Evolutionary conservation across 805 yeast genomes (phyloP), one percentile per base, ranked within the genome.

Genomic region (Suhomyces tanzawaensis): DNA sequence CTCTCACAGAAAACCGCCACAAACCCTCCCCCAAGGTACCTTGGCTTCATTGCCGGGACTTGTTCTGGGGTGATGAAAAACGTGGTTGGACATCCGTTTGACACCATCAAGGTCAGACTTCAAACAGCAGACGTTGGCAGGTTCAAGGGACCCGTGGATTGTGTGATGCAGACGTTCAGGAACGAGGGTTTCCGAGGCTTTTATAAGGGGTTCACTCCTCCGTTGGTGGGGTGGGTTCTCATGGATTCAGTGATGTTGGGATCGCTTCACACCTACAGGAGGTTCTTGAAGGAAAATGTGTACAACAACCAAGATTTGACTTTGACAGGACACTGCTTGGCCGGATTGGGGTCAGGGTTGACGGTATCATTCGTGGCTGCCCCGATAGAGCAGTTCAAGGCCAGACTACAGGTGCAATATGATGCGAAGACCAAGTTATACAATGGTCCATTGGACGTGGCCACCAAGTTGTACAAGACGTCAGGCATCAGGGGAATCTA

Each of bases 321-420:
- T 1, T 58, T 88, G 12, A 43, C 72, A 12, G 96, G 95, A 1
- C 88, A 84, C 53, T 70, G 84, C 21, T 59, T 82, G 16, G 91
- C 95, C 1, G 82, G 81, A 0, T 56, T 77, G 21, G 95, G 95
- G n/a, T 80, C 93, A 7, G 96, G 97, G 2, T 78, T 83, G 82
- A 89, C 96, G 0, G 96, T 89, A 11, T 81, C 91, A 32, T 84
- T 89, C 65, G 90, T 89, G n/a, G 97, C 97, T 4, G 95, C 96
- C 0, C 96, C 96, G 2, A 83, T 89, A 6, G 97, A 89, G 58
- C 83, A 84, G 50, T 79, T 89, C 48, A 89, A 89, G 62, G 95
- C 95, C 3, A 73, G 95, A 45, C 69, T 89, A 35, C 96, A 89
- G 59, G 88, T 89, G 9, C 96, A 89, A 55, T 89, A 89, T 57